Conservation (phyloP, 2,329 filamentous ascomycete genomes). For the Rachicladosporium sp. region DNA sequence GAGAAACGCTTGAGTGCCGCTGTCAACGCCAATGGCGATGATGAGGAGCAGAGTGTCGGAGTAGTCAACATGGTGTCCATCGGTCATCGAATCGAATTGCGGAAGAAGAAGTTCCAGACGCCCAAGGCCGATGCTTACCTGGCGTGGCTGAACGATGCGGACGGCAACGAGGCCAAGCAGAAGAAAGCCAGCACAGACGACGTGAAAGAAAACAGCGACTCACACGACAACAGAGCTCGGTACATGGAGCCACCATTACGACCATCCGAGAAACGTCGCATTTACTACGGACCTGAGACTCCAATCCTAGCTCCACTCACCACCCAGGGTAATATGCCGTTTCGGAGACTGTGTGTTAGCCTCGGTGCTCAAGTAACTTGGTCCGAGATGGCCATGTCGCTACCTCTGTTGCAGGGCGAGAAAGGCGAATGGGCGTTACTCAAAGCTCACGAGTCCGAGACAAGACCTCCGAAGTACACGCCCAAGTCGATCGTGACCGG, state of each 20-base stretch:
- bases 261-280: constrained; percentile 80
- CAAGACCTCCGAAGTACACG: constrained; percentile 55
- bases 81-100: constrained; percentile 60
- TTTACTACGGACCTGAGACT: constrained; percentile 92
- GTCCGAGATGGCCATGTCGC: constrained; percentile 93
- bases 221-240: constrained; percentile 61
- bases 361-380: constrained; percentile 89
- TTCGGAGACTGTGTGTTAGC: constrained; percentile 77
- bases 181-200: constrained; percentile 10
- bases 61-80: constrained; percentile 64
- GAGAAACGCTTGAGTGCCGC: constrained; percentile 19
- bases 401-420: constrained; percentile 78
- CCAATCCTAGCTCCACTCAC: constrained; percentile 89
- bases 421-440: constrained; percentile 91
- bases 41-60: constrained; percentile 40
- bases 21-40: constrained; percentile 26
- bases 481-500: constrained; percentile 50
- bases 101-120: constrained; percentile 57
- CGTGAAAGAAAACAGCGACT: constrained; percentile 17
- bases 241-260: constrained; percentile 80
- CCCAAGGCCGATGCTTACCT: constrained; percentile 65
- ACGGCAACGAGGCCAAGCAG: constrained; percentile 17
- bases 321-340: constrained; percentile 92
- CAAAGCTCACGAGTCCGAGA: constrained; percentile 80
- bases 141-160: constrained; percentile 62